phyloP scores from a whole-genome alignment of 768 basidiomycete genomes.

The Neoboletus brunneissimus region DNA sequence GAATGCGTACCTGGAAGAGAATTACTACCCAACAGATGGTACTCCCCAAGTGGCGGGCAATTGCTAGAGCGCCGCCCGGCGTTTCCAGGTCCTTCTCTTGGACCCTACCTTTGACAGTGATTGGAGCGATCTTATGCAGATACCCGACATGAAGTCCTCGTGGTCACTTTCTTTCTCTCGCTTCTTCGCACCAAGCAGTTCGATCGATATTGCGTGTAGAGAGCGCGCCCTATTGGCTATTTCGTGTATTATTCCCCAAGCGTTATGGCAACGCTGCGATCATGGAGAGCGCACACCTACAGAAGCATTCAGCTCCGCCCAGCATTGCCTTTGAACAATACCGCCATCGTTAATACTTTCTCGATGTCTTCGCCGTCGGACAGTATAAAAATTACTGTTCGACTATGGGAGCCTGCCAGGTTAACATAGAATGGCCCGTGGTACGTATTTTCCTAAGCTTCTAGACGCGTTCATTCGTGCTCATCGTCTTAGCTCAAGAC shows the following conservation, averaged over 20 bases:
- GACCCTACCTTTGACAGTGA: constrained; percentile 22
- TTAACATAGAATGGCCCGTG: constrained; percentile 22
- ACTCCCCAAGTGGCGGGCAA: constrained; percentile 11
- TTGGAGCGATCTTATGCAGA: constrained; percentile 36
- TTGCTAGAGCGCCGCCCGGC: constrained; percentile 20
- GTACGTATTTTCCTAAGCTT: constrained; percentile 9
- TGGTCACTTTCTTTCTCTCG: constrained; percentile 29
- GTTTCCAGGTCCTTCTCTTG: constrained; percentile 23
- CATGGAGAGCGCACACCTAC: constrained; percentile 23
- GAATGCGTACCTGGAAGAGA: background rate
- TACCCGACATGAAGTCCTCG: constrained; percentile 38
- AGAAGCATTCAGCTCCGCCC: constrained; percentile 26
- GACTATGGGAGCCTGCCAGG: constrained; percentile 16
- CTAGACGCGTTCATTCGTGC: background rate
- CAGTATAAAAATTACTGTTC: constrained; percentile 28
- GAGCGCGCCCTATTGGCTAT: constrained; percentile 30
- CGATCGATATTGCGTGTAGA: constrained; percentile 35
- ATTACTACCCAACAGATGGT: background rate
- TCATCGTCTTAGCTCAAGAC: constrained; percentile 25
- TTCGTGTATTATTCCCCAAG: constrained; percentile 28
- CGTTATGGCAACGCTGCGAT: constrained; percentile 29
- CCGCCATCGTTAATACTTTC: constrained; percentile 25
- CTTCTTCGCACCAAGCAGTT: constrained; percentile 32
- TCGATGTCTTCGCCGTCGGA: constrained; percentile 17
- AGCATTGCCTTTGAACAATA: constrained; percentile 27